Conservation (phyloP, 306 rosid species). For the Dryas alaskensis region DNA sequence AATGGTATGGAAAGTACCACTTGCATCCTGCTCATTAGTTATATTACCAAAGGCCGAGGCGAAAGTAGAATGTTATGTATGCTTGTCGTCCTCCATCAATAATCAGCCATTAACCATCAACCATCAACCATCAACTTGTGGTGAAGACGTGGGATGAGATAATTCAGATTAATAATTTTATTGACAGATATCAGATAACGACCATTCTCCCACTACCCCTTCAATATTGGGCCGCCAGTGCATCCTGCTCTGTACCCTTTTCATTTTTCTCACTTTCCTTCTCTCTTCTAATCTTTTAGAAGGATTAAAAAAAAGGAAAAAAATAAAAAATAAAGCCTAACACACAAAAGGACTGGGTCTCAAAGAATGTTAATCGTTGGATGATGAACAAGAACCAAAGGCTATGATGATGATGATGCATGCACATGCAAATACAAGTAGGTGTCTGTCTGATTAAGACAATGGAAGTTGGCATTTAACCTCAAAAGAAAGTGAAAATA, state of each 20-base stretch:
- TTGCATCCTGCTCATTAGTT: no score
- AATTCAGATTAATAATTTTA: not conserved
- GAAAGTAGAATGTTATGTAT: no score
- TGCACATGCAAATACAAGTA: no score
- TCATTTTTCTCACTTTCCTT: not conserved
- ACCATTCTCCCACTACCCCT: constrained; percentile 12
- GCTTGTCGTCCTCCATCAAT: no score
- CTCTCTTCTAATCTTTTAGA: not conserved
- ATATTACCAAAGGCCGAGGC: no score
- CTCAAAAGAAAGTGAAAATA: not conserved
- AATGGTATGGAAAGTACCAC: not conserved
- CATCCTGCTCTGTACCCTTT: not conserved
- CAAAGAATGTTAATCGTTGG: not conserved
- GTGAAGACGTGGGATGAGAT: not conserved
- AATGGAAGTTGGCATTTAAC: not conserved
- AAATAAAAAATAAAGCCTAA: not conserved
- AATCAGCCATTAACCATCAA: not conserved
- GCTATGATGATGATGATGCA: no score
- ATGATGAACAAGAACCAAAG: no score
- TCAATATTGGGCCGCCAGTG: constrained; percentile 13
- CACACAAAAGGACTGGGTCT: not conserved
- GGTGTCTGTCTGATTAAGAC: not conserved
- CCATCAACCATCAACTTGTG: not conserved
- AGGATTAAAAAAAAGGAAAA: not conserved
- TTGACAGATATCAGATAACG: not conserved